A percentile compares a stretch with the other conserved stretches of the same genome.
Conservation (phyloP, 495 filamentous ascomycete genomes). For the Podospora bellae-mahoneyi region DNA sequence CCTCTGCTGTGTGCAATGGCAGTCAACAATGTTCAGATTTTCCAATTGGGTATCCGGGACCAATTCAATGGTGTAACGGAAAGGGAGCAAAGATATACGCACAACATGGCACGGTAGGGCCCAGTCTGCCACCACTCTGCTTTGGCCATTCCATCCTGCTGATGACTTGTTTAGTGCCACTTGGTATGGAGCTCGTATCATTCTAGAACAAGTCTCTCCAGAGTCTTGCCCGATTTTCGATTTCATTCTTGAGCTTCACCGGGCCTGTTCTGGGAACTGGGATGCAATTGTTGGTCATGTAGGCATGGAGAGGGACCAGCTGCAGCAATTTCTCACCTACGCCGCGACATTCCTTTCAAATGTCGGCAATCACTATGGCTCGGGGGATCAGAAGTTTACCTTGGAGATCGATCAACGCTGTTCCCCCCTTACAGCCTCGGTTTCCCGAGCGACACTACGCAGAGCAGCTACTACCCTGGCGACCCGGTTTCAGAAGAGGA, state of each 20-base stretch:
- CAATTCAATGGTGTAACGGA: not conserved
- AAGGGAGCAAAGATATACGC: constrained; percentile 7
- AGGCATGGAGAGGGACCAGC: constrained; percentile 20
- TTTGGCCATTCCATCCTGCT: not conserved
- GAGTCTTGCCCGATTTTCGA: constrained; percentile 40
- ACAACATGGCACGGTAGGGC: constrained; percentile 7
- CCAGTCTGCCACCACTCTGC: not conserved
- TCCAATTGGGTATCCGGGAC: not conserved
- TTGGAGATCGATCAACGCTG: no score
- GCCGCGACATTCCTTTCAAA: constrained; percentile 38
- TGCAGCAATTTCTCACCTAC: constrained; percentile 30
- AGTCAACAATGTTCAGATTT: constrained; percentile 1
- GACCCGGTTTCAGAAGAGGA: constrained; percentile 22
- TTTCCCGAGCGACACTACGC: constrained; percentile 18
- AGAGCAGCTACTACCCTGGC: constrained; percentile 26
- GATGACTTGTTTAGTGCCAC: constrained; percentile 28
- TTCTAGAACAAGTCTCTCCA: constrained; percentile 41
- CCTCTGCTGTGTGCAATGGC: not conserved
- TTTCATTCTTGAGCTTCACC: constrained; percentile 39
- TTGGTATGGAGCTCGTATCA: constrained; percentile 39
- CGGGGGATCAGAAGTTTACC: constrained; percentile 34
- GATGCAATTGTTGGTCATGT: constrained; percentile 13
- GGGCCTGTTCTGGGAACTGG: constrained; percentile 37
- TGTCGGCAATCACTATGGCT: constrained; percentile 40
- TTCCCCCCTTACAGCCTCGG: constrained; percentile 1